Conservation (phyloP, 2,329 filamentous ascomycete genomes). For the Fusarium verrucosum region DNA sequence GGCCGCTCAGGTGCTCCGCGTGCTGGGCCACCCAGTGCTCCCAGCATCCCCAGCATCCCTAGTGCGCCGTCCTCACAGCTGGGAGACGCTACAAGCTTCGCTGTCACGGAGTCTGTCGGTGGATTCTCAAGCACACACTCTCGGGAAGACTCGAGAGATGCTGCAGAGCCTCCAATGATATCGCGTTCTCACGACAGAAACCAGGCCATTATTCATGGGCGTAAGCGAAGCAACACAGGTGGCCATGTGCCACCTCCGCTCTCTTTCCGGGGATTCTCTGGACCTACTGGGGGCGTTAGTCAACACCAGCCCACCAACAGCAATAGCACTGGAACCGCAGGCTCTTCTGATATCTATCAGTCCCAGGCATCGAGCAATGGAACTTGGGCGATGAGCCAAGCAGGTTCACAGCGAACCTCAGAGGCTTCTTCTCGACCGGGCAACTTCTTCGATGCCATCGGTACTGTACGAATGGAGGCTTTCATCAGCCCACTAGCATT, state of each 20-base stretch:
- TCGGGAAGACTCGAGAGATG: conserved; percentile 63
- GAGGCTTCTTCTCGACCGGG: conserved; percentile 63
- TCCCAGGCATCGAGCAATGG: conserved; percentile 59
- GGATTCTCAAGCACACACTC: conserved; percentile 50
- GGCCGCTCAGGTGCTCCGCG: conserved; percentile 59
- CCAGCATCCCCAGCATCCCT: conserved; percentile 58
- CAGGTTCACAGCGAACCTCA: conserved; percentile 61
- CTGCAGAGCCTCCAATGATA: conserved; percentile 76
- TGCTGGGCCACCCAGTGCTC: conserved; percentile 63
- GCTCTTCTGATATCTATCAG: conserved; percentile 69
- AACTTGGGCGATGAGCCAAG: conserved; percentile 58
- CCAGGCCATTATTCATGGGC: conserved; percentile 67
- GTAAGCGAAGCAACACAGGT: conserved; percentile 90
- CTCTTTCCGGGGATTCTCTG: conserved; percentile 82
- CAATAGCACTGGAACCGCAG: conserved; percentile 65
- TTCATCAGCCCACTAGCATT: conserved; percentile 78
- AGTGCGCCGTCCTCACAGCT: conserved; percentile 51
- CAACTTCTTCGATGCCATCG: conserved; percentile 86
- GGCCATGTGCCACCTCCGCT: conserved; percentile 75
- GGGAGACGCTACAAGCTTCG: conserved; percentile 50
- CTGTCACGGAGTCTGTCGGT: conserved; percentile 54
- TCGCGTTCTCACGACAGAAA: conserved; percentile 73
- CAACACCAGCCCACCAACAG: conserved; percentile 63
- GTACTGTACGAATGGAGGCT: conserved; percentile 95
- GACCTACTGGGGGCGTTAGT: conserved; percentile 55